phyloP scores from a whole-genome alignment of 805 yeast genomes.

The Debaryomyces prosopidis region DNA sequence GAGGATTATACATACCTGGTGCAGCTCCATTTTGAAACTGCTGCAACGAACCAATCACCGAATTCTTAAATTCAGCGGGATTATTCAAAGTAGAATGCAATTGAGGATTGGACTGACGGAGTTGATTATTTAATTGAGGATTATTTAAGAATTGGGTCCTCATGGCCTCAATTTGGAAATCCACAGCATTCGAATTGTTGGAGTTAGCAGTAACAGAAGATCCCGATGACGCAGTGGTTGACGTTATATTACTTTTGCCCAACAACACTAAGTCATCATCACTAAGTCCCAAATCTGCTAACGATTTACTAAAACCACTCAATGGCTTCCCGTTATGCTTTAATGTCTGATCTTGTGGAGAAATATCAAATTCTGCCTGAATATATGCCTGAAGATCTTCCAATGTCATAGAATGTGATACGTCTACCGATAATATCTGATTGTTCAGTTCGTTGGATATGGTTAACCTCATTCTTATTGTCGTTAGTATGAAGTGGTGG shows the following conservation, averaged over 20 bases:
- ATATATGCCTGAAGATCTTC: slow-evolving; percentile 72
- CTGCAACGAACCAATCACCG: slow-evolving; percentile 32
- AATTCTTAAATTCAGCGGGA: slow-evolving; percentile 46
- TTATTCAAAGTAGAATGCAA: slow-evolving; percentile 48
- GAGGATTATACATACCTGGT: slow-evolving; percentile 36
- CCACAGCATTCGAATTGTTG: slow-evolving; percentile 11
- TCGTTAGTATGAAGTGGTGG: background rate
- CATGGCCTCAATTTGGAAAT: slow-evolving; percentile 44
- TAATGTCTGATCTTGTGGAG: slow-evolving; percentile 48
- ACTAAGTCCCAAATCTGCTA: slow-evolving; percentile 49
- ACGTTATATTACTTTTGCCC: slow-evolving; percentile 18
- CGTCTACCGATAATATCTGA: slow-evolving; percentile 50
- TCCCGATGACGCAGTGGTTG: slow-evolving; percentile 8
- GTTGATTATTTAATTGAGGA: slow-evolving; percentile 36
- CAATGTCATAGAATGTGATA: slow-evolving; percentile 62
- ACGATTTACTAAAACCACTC: slow-evolving; percentile 24
- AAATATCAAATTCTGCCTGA: slow-evolving; percentile 65
- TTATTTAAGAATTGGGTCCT: slow-evolving; percentile 51
- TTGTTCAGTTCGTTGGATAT: slow-evolving; percentile 24
- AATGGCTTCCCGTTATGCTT: slow-evolving; percentile 47
- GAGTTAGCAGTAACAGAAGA: slow-evolving; percentile 4
- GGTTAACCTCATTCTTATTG: slow-evolving; percentile 23
- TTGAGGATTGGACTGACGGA: slow-evolving; percentile 45
- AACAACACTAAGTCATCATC: slow-evolving; percentile 61
- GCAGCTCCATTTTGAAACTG: slow-evolving; percentile 24